Evolutionary conservation across 805 yeast species (phyloP).

Genomic region (Candida sithepensis): DNA sequence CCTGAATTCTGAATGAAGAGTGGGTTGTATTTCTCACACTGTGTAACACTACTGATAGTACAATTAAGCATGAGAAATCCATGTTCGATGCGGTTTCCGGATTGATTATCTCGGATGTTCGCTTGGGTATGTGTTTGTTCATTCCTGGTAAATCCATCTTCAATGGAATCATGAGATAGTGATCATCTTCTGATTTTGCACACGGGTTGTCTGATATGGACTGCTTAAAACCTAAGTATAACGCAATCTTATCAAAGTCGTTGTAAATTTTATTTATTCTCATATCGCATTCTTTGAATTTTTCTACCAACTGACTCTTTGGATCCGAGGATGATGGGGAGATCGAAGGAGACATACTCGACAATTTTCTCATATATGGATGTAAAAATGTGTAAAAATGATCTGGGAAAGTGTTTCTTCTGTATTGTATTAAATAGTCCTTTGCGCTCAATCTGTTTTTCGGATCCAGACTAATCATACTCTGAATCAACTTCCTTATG

Average conservation of each 20-base stretch:
- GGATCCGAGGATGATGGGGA: neutral
- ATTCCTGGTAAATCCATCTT: constrained; percentile 51
- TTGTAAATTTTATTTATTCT: constrained; percentile 57
- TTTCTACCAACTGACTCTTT: constrained; percentile 16
- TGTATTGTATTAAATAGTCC: constrained; percentile 48
- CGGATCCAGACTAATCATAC: constrained; percentile 68
- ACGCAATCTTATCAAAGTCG: constrained; percentile 51
- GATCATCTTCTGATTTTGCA: constrained; percentile 3
- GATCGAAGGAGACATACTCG: constrained; percentile 8
- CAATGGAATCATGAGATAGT: constrained; percentile 33
- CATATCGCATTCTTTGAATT: constrained; percentile 44
- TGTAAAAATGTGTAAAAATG: constrained; percentile 67
- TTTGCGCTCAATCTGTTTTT: constrained; percentile 51
- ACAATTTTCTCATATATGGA: constrained; percentile 54
- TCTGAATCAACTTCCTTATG: constrained; percentile 51
- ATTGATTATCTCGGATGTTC: constrained; percentile 30
- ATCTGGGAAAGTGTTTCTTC: constrained; percentile 56
- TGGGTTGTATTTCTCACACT: constrained; percentile 57
- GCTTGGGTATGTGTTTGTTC: constrained; percentile 41
- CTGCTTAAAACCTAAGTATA: constrained; percentile 36
- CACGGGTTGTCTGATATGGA: constrained; percentile 12
- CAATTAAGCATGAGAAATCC: constrained; percentile 51
- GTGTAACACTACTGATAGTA: constrained; percentile 56
- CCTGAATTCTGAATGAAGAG: constrained; percentile 58
- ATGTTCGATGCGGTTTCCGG: constrained; percentile 15